Evolutionary conservation across 1,284 basidiomycete genomes (phyloP), one percentile per base, ranked within the genome.

Genomic region (Macrocystidia cucumis): DNA sequence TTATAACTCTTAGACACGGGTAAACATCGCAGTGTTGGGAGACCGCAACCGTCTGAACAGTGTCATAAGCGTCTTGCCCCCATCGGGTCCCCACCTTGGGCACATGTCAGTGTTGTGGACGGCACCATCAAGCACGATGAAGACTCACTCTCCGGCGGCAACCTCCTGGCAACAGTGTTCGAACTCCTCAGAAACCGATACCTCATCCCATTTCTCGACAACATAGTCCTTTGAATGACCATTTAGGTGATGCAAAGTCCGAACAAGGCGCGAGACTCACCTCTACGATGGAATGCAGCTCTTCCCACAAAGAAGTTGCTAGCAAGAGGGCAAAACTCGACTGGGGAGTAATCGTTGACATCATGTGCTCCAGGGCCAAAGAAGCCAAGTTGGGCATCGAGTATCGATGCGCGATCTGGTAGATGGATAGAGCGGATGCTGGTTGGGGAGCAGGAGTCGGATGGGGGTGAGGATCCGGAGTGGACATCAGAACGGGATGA

Each of bases 391-490:
- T 70, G 13, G 74, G 71, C 59, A 91, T 75, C 6, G 65, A 62
- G 54, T 91, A 91, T 24, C 86, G 69, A 60, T 91, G 86, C 7
- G 87, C 83, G 9, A 90, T 67, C 48, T 83, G 77, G 59, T 88
- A 92, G 47, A 91, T 73, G 0, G 82, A 74, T 21, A 92, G 59
- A 1, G 86, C 83, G 18, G 79, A 82, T 12, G 81, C 81, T 13
- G 83, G 72, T 2, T 63, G 57, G 2, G 81, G 78, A 2, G 69
- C 49, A 5, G 71, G 58, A 2, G 78, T 74, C 1, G 86, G 87
- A 49, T 91, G 88, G 1, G 66, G 55, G 56, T 91, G 85, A 2
- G 85, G 86, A 48, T 91, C 88, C 3, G 65, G 58, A 24, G 46
- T 60, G 31, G 57, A 56, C 12, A 48, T 38, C 2, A 54, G 44